Evolutionary conservation across 31 red algal genomes (phyloP).

Genomic region (Asparagopsis taxiformis): DNA sequence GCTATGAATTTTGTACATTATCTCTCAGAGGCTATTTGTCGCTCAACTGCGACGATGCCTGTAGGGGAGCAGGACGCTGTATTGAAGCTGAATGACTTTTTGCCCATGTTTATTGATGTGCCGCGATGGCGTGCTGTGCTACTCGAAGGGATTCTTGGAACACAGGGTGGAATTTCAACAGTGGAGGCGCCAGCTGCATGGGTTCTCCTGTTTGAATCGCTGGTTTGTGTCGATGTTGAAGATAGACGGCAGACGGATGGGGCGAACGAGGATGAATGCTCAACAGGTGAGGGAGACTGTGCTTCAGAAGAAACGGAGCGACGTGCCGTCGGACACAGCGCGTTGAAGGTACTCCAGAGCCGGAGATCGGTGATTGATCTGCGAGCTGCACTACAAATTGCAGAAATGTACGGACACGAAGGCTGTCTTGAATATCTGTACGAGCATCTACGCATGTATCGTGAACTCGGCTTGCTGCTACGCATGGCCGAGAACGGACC

Average conservation of each 20-base stretch:
- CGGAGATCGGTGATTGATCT: slow-evolving; percentile 44
- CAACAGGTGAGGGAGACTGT: background rate
- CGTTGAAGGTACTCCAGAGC: slow-evolving; percentile 42
- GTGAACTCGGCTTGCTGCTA: slow-evolving; percentile 44
- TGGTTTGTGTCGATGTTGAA: slow-evolving; percentile 39
- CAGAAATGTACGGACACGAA: slow-evolving; percentile 68
- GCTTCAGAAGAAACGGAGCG: background rate
- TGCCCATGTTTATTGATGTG: slow-evolving; percentile 52
- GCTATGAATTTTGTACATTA: slow-evolving; percentile 43
- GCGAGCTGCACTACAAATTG: slow-evolving; percentile 55
- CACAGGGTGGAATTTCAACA: slow-evolving; percentile 31
- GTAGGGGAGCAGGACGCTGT: slow-evolving; percentile 18
- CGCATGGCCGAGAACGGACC: slow-evolving; percentile 44
- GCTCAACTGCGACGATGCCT: slow-evolving; percentile 24
- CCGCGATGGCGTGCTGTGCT: slow-evolving; percentile 53
- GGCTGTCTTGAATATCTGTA: slow-evolving; percentile 63
- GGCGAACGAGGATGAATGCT: background rate
- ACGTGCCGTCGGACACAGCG: slow-evolving; percentile 14
- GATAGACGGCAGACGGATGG: slow-evolving; percentile 9
- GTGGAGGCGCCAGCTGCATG: slow-evolving; percentile 38
- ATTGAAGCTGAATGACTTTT: slow-evolving; percentile 35
- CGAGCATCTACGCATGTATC: slow-evolving; percentile 63
- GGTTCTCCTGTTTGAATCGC: slow-evolving; percentile 58
- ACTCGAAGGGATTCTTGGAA: slow-evolving; percentile 27
- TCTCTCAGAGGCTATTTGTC: slow-evolving; percentile 48